Conservation (phyloP, 129 eudicot species). For the Calendula officinalis region DNA sequence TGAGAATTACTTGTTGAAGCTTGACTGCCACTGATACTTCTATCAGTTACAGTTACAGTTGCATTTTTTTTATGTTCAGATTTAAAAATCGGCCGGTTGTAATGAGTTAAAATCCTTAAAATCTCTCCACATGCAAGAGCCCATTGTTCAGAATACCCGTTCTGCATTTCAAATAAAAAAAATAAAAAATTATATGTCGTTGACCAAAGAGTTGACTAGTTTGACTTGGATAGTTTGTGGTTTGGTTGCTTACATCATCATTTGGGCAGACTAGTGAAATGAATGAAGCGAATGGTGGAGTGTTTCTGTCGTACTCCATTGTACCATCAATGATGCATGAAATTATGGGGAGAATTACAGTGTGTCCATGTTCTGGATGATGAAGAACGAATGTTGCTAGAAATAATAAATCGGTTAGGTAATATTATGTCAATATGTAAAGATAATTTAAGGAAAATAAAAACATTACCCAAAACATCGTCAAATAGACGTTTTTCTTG, state of each 20-base stretch:
- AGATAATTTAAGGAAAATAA: not conserved
- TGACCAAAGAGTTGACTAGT: constrained; percentile 17
- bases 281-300: constrained; percentile 88
- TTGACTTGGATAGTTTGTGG: not conserved
- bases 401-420: constrained; percentile 17
- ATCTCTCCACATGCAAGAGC: constrained; percentile 98
- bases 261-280: constrained; percentile 79
- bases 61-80: constrained; percentile 47
- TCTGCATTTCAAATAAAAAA: constrained; percentile 36
- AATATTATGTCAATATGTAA: not conserved
- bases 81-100: constrained; percentile 88
- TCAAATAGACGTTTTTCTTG: constrained; percentile 77
- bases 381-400: constrained; percentile 94
- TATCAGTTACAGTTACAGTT: constrained; percentile 37
- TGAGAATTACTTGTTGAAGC: constrained; percentile 65
- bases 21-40: constrained; percentile 65
- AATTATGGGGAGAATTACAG: constrained; percentile 86
- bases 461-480: constrained; percentile 80
- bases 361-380: constrained; percentile 98
- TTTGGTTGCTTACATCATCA: constrained; percentile 51
- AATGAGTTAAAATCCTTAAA: constrained; percentile 83
- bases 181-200: not conserved
- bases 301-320: constrained; percentile 67
- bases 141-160: constrained; percentile 97
- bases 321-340: constrained; percentile 87